phyloP scores from a whole-genome alignment of 306 rosid species.

The apple (Malus domestica) region ASM211411v1 NC_041799.1:4488501-4489000 shows the following conservation, averaged over 20 bases:
- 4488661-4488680: no score
- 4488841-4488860: neutral
- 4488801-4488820: neutral
- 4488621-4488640: slow-evolving; percentile 15
- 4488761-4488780: no score
- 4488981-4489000: no score
- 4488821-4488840: no score
- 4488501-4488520: slow-evolving; percentile 45
- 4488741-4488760: no score
- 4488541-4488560: slow-evolving; percentile 36
- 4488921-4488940: no score
- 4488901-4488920: no score
- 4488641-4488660: neutral
- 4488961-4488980: no score
- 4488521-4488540: slow-evolving; percentile 49
- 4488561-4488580: slow-evolving; percentile 24
- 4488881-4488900: neutral
- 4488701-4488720: no score
- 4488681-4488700: no score
- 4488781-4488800: neutral
- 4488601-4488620: slow-evolving; percentile 27
- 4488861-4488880: neutral
- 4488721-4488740: no score
- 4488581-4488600: slow-evolving; percentile 20
- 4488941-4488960: no score